Percentiles rank a stretch among this genome's conserved stretches.
Conservation (phyloP, 192 early-diverging fungal species). For the Umbelopsis sp. region DNA sequence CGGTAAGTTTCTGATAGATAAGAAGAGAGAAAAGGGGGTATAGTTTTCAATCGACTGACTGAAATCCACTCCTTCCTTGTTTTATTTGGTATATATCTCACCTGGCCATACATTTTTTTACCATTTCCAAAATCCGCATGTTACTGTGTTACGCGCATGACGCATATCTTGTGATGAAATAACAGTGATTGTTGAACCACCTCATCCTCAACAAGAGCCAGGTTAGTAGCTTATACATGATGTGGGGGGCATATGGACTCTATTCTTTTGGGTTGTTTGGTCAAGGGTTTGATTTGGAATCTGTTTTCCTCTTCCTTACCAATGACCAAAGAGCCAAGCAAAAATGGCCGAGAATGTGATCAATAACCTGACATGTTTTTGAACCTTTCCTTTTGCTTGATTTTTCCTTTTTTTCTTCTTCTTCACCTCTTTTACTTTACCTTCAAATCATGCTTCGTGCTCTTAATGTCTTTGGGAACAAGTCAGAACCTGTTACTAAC, state of each 20-base stretch:
- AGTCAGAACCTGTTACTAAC: conserved; percentile 9
- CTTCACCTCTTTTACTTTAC: background rate
- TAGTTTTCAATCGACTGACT: background rate
- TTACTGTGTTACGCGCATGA: conserved; percentile 16
- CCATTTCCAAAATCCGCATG: conserved; percentile 13
- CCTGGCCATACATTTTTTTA: conserved; percentile 13
- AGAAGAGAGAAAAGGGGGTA: background rate
- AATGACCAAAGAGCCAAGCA: no score
- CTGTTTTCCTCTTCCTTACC: no score
- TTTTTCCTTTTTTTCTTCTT: background rate
- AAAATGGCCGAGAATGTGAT: background rate
- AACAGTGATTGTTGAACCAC: conserved; percentile 18
- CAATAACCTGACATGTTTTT: background rate
- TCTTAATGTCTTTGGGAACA: conserved; percentile 2
- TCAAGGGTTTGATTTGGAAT: no score
- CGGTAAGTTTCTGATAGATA: background rate
- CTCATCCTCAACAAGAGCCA: conserved; percentile 15
- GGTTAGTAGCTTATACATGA: background rate
- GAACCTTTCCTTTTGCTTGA: background rate
- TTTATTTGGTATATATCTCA: background rate
- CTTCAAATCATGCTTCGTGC: conserved; percentile 1
- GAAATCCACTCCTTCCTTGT: background rate
- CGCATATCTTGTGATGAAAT: conserved; percentile 11
- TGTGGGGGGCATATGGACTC: no score
- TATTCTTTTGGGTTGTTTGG: no score